Base-by-base conservation (phyloP, 306 rosid species). In the Elaeagnus macrophylla region DNA sequence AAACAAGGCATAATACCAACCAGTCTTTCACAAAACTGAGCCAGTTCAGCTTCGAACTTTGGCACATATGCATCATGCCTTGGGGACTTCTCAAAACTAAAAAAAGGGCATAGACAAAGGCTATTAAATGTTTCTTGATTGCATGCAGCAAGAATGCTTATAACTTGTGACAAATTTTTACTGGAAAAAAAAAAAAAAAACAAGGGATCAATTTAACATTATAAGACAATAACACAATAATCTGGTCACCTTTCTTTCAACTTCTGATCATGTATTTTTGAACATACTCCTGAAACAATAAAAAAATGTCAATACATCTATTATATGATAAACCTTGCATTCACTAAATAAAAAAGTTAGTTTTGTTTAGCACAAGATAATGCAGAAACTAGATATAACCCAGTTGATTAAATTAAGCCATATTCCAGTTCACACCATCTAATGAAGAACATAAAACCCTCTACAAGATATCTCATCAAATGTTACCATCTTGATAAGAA, bases 11-110 rank as follows among this genome's bases (percentile, higher is more conserved):
- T 19, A 53, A 46, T 39, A 42, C 94, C 44, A 65, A 93, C 99
- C 94, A 93, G 50, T 75, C 87, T 93, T 75, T 87, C 99, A 57
- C 99, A 93, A 74, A 84, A 87, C 66, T 84, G 99, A 69, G 84
- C 62, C 51, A 93, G 99, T 56, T 93, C 99, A 7, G 88, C 95
- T 73, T 93, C 99, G 74, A 93, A 93, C 72, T 78, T 93, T 38
- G 88, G 88, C 50, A 87, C 94, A 11, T 48, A 82, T 6, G 79
- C 80, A 59, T 81, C 94, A 66, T 93, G 99, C 64, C 95, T 82
- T 16, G 99, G 94, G 53, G 99, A 93, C 38, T 74, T 77, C 77
- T 87, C 99, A 68, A 93, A 93, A 74, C 99, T 93, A 75, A 60
- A 61, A 68, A 25, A 25, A 8, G 39, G 61, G 56, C 41, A 55